Base-by-base conservation (phyloP, 768 basidiomycete species). In the Filobasidium wieringae region DNA sequence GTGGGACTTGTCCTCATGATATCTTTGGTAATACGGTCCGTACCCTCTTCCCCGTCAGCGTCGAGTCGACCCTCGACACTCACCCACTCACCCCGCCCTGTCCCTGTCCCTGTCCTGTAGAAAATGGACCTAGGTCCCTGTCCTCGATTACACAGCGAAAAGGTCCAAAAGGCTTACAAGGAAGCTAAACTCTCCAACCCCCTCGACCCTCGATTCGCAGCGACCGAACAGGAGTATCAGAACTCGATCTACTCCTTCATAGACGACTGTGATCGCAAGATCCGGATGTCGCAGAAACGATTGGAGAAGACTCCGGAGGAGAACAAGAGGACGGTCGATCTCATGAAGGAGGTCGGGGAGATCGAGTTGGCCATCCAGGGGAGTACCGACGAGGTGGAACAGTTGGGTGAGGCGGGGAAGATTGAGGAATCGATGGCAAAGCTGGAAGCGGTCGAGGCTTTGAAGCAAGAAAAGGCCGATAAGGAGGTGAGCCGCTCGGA, bases 101-200 rank as follows among this genome's bases (percentile, higher is more conserved):
- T 12, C 31, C 5, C 26, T 51, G 26, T 3, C 51, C 37, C 7
- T 39, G 8, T 45, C n/a, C 19, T 9, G 7, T 72, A 93, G 93
- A 96, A 95, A 93, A 99, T 97, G 93, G 95, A 99, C 75, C 79
- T 99, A 19, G 95, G 95, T 26, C 87, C 90, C 47, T 99, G 95
- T 73, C 89, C 95, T 4, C 92, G 93, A 72, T 87, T 90, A 27
- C 95, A 99, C 73, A 90, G 88, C 6, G 91, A 93, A 66, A 83
- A 89, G 52, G 79, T 96, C 64, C 91, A 92, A 75, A 86, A 84
- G 14, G 89, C 95, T 65, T 99, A 85, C 75, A 73, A 86, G 57
- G 83, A 84, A 19, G 87, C 86, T 36, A 83, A 81, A 55, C 86
- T 87, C 66, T 80, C 81, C 24, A 82, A 79, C 67, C 84, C 90